Conservation (phyloP, 129 eudicot genomes). For the Pseudognaphalium luteoalbum region DNA sequence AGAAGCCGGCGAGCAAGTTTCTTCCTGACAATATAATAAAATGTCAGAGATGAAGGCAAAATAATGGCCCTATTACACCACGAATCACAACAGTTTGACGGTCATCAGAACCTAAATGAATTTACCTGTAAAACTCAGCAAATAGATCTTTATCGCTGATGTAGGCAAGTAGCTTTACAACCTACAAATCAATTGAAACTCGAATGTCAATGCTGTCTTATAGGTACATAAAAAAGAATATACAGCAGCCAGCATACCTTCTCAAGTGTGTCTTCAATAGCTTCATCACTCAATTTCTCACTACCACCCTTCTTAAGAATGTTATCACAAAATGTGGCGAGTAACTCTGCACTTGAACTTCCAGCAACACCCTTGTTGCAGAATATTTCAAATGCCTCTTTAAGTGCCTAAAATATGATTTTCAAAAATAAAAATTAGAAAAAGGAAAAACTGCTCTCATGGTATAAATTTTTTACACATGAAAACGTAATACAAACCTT, state of each 20-base stretch:
- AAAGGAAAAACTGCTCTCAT: not conserved
- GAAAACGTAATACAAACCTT: conserved; percentile 52
- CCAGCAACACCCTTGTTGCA: conserved; percentile 97
- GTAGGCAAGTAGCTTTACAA: conserved; percentile 87
- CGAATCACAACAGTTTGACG: not conserved
- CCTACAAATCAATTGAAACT: conserved; percentile 39
- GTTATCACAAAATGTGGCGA: conserved; percentile 89
- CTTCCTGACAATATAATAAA: conserved; percentile 47
- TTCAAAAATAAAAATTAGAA: conserved; percentile 1
- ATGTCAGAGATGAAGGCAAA: conserved; percentile 9
- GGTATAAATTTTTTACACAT: not conserved
- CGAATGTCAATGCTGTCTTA: not conserved
- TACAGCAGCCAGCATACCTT: conserved; percentile 50
- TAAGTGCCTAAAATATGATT: conserved; percentile 61
- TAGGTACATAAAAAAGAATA: not conserved
- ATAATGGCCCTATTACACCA: not conserved
- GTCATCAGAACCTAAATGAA: not conserved
- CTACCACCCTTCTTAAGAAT: conserved; percentile 93
- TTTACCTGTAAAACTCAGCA: conserved; percentile 82
- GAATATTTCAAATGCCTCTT: conserved; percentile 91
- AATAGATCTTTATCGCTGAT: conserved; percentile 89
- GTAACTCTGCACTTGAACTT: conserved; percentile 85
- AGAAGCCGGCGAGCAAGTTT: conserved; percentile 84
- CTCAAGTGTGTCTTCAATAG: conserved; percentile 86
- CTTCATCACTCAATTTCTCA: conserved; percentile 93